Evolutionary conservation across 768 basidiomycete genomes (phyloP).

Genomic region (Termitomyces titanicus): DNA sequence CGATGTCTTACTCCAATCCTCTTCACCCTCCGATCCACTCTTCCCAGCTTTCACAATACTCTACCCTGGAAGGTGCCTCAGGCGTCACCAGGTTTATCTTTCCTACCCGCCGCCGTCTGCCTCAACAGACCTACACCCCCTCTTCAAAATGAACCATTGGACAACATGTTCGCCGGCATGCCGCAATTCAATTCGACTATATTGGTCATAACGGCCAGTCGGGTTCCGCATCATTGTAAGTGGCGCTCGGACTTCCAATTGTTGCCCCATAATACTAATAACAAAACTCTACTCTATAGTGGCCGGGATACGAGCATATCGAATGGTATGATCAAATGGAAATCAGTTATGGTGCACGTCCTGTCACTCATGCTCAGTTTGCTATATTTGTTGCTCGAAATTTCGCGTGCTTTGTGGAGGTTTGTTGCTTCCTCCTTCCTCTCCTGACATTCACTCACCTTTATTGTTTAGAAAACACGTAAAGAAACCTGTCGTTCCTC

Average conservation of each 20-base stretch:
- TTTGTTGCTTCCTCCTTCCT: no score
- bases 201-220: conserved; percentile 36
- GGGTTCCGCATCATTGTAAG: conserved; percentile 37
- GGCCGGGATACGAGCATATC: conserved; percentile 46
- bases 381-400: conserved; percentile 33
- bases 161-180: conserved; percentile 19
- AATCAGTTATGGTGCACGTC: conserved; percentile 24
- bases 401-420: no score
- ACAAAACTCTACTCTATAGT: conserved; percentile 23
- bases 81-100: conserved; percentile 21
- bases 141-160: conserved; percentile 21
- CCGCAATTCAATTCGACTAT: conserved; percentile 37
- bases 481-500: background rate
- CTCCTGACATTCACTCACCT: background rate
- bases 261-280: background rate
- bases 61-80: conserved; percentile 22
- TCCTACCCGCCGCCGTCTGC: conserved; percentile 32
- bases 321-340: conserved; percentile 37
- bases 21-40: conserved; percentile 36
- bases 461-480: background rate
- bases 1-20: conserved; percentile 40
- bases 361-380: conserved; percentile 41
- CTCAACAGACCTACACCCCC: conserved; percentile 26
- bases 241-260: background rate
- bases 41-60: conserved; percentile 24